Conservation (phyloP, 176 grass and related monocot species). For the Zoysia japonica region DNA sequence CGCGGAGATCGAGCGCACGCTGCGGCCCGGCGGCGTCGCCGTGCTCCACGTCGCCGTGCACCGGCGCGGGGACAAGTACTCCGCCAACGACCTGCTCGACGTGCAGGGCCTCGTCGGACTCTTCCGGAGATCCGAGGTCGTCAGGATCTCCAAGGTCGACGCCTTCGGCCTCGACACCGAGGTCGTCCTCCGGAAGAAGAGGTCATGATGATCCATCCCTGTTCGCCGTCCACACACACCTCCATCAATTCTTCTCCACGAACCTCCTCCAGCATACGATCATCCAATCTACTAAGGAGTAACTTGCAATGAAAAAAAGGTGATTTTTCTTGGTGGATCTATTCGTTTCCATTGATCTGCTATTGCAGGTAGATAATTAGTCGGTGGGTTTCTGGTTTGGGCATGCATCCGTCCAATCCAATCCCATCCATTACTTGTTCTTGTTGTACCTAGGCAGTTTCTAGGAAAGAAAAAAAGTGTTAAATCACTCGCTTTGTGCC, state of each 20-base stretch:
- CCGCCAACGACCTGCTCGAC: constrained; percentile 75
- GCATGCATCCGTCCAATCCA: background rate
- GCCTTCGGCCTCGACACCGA: constrained; percentile 90
- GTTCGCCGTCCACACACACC: no score
- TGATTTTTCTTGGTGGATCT: background rate
- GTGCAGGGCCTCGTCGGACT: constrained; percentile 55
- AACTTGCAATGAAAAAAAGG: background rate
- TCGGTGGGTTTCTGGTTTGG: background rate
- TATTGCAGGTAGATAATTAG: background rate
- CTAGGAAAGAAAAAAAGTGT: background rate
- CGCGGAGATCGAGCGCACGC: constrained; percentile 78
- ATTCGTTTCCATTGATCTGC: background rate
- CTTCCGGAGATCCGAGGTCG: constrained; percentile 50
- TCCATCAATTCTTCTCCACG: background rate
- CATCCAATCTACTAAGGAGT: background rate
- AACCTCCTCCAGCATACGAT: background rate
- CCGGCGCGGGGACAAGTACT: constrained; percentile 84
- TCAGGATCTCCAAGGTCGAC: constrained; percentile 74
- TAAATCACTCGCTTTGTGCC: background rate
- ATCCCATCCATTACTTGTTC: constrained; percentile 1
- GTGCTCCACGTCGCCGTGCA: constrained; percentile 82
- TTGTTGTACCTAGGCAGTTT: background rate
- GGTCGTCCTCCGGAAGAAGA: constrained; percentile 78
- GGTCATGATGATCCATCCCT: background rate
- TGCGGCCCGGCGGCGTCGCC: constrained; percentile 63